A percentile compares a stretch with the other conserved stretches of the same genome.
Conservation (phyloP, 169 alveolate species). For the Plasmodium knowlesi region DNA sequence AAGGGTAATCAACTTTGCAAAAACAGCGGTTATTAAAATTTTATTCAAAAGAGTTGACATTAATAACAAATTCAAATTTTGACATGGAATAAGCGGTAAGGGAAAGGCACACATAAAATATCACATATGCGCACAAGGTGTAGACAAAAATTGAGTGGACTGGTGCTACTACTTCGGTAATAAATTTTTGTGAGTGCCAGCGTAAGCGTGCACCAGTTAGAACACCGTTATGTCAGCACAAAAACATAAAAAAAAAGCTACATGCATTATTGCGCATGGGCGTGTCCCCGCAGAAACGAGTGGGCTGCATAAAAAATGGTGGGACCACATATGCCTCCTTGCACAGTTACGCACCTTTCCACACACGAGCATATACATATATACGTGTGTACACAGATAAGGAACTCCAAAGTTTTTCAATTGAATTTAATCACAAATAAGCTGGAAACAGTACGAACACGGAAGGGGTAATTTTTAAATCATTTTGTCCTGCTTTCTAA, state of each 20-base stretch:
- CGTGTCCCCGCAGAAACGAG: neutral
- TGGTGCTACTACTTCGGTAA: neutral
- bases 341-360: neutral
- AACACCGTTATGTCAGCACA: neutral
- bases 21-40: neutral
- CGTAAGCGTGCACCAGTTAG: neutral
- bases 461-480: constrained; percentile 1
- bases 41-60: neutral
- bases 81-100: constrained; percentile 7
- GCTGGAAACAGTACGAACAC: neutral
- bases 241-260: neutral
- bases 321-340: neutral
- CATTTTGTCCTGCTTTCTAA: constrained; percentile 69
- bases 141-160: neutral
- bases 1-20: neutral
- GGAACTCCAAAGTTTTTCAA: neutral
- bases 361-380: neutral
- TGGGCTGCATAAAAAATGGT: neutral
- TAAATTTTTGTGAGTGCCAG: neutral
- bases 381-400: neutral
- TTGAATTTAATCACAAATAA: neutral
- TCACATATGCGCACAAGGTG: neutral
- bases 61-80: neutral
- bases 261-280: neutral
- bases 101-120: neutral